Conservation (phyloP, 768 basidiomycete species). For the Pleurotus tuber-regium region DNA sequence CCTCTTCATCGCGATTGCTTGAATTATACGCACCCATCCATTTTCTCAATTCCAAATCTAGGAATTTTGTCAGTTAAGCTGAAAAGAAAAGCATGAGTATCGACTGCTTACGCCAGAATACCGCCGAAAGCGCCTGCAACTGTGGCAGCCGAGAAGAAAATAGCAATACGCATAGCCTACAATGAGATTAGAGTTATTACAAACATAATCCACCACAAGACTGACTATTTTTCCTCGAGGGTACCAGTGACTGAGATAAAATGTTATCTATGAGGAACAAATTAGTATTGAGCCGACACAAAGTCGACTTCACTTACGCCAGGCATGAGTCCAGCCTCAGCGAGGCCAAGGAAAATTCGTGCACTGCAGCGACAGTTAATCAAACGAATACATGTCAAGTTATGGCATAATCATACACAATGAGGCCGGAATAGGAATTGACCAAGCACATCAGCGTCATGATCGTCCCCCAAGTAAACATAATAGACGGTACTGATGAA, state of each 20-base stretch:
- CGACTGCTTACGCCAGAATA: slow-evolving; percentile 39
- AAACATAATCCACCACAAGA: background rate
- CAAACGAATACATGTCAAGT: background rate
- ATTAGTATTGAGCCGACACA: too few species aligned
- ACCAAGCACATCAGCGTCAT: slow-evolving; percentile 28
- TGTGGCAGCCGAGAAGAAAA: slow-evolving; percentile 65
- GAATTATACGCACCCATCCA: slow-evolving; percentile 39
- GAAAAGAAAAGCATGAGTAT: background rate
- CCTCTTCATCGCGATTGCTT: too few species aligned
- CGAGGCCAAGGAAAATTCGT: slow-evolving; percentile 37
- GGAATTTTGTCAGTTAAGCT: slow-evolving; percentile 21
- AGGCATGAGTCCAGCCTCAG: slow-evolving; percentile 38
- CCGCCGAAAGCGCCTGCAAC: slow-evolving; percentile 49
- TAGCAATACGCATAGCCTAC: slow-evolving; percentile 48
- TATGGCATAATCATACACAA: slow-evolving; percentile 15
- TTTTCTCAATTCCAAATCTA: slow-evolving; percentile 43
- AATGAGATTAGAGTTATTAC: background rate
- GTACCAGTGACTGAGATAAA: slow-evolving; percentile 60
- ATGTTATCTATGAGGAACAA: slow-evolving; percentile 29
- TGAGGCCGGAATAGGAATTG: slow-evolving; percentile 22
- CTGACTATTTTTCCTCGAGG: slow-evolving; percentile 48
- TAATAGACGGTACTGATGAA: slow-evolving; percentile 21
- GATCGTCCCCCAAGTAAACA: slow-evolving; percentile 25
- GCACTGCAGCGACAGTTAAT: slow-evolving; percentile 21
- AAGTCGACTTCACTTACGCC: slow-evolving; percentile 24